Conservation (phyloP, 257 asterid genomes). For the Rhazya stricta region DNA sequence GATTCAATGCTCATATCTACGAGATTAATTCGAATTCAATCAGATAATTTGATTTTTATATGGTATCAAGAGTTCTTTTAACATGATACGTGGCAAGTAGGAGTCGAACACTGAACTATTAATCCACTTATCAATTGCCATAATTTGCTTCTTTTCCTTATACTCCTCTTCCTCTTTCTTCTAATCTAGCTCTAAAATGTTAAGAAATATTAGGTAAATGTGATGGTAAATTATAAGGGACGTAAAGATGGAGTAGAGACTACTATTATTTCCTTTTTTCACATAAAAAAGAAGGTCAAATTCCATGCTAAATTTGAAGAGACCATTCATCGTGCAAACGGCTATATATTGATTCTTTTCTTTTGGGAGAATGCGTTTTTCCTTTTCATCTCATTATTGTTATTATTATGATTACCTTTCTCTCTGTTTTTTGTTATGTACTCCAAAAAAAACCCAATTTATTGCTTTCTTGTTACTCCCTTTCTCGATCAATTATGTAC, state of each 20-base stretch:
- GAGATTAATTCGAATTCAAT: no score
- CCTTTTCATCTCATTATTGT: conserved; percentile 1
- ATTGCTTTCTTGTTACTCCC: not conserved
- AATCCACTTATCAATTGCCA: no score
- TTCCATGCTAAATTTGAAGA: not conserved
- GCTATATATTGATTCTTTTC: not conserved
- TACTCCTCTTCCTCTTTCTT: no score
- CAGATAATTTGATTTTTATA: no score
- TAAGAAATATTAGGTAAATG: no score
- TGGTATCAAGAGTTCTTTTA: no score
- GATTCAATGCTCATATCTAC: no score
- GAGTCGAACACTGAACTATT: no score
- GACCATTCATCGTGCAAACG: not conserved
- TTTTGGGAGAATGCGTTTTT: not conserved
- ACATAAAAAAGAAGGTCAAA: not conserved
- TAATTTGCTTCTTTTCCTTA: no score
- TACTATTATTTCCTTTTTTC: not conserved
- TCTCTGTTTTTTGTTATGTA: not conserved
- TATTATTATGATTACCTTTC: not conserved
- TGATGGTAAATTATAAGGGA: not conserved
- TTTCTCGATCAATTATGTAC: not conserved
- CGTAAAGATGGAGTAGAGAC: no score
- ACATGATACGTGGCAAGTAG: no score
- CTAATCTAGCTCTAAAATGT: no score
- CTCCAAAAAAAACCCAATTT: not conserved